A percentile compares a stretch with the other conserved stretches of the same genome.
Conservation (phyloP, 2,329 filamentous ascomycete genomes). For the Byssochlamys sp. region DNA sequence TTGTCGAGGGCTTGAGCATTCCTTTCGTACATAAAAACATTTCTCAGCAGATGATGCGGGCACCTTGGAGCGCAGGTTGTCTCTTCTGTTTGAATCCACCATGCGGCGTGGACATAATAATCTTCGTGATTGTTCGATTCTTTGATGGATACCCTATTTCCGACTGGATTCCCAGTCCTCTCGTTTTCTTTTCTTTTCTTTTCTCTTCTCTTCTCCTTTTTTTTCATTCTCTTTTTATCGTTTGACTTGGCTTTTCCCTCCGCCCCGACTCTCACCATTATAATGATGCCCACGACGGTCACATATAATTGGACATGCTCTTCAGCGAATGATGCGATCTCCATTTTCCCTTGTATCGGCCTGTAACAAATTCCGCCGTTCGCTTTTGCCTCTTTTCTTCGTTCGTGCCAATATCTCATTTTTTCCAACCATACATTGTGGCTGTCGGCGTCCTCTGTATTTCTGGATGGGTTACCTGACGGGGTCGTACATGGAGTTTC, state of each 20-base stretch:
- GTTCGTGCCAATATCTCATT: neutral
- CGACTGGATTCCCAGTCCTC: neutral
- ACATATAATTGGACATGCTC: slow-evolving; percentile 6
- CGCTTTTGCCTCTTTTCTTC: neutral
- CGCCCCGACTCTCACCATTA: slow-evolving; percentile 3
- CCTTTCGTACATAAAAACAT: neutral
- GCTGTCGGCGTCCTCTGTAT: neutral
- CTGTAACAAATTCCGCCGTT: neutral
- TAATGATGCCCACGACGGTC: slow-evolving; percentile 15
- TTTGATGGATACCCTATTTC: slow-evolving; percentile 15
- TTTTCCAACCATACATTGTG: neutral
- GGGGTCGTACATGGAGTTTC: neutral
- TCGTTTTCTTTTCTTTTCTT: slow-evolving; percentile 2
- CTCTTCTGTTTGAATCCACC: slow-evolving; percentile 2
- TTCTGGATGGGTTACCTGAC: neutral
- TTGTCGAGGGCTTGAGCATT: neutral
- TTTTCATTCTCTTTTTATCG: neutral
- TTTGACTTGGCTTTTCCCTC: neutral
- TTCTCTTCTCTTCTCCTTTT: slow-evolving; percentile 5
- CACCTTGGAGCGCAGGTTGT: slow-evolving; percentile 1
- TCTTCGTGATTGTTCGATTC: slow-evolving; percentile 10
- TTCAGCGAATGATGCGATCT: slow-evolving; percentile 7
- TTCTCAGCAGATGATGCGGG: neutral
- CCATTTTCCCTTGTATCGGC: slow-evolving; percentile 1
- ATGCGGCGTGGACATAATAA: neutral